Base-by-base conservation (phyloP, 306 rosid genomes). In the Abrus precatorius region DNA sequence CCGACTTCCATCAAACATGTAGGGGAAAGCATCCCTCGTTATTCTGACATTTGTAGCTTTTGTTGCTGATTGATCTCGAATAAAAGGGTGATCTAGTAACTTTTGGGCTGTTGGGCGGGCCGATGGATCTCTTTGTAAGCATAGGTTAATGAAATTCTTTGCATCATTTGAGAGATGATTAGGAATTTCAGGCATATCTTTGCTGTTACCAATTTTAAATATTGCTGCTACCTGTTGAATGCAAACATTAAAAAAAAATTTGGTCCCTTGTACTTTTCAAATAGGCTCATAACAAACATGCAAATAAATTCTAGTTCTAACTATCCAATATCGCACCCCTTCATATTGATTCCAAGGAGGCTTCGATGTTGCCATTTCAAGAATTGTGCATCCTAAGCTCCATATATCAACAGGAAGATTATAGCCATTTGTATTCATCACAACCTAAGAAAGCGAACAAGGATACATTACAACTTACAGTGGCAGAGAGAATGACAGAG, bases 291-390 rank as follows among this genome's bases (percentile, higher is more conserved):
- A 73, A 74, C 55, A 83, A 67, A 78, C 2, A 74, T 13, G 75
- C 8, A 30, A 45, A 83, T 27, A 77, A 41, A 72, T 45, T 52
- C 57, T 32, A 29, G 43, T 75, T 56, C 75, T 81, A 84, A 33
- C 74, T 56, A 78, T 82, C 52, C 65, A 86, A 77, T 62, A 74
- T 66, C 97, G 41, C 74, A 96, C 99, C 99, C 99, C 99, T 89
- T 96, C 99, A 61, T 87, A 96, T 75, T 92, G 97, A 87, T 84
- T 92, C 99, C 99, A 96, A 45, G 99, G 99, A 66, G 98, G 99
- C 82, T 89, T 96, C 5, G 97, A 92, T 5, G 97, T 87, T 27
- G 98, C 99, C 99, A 96, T 96, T 88, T 96, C 99, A 50, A 96
- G 97, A 88, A 96, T 83, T 27, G 99, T 96, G 84, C 99, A 96